A percentile compares a stretch with the other conserved stretches of the same genome.
phyloP scores from a whole-genome alignment of 371 early-diverging fungal genomes.

The Circinella umbellata region DNA sequence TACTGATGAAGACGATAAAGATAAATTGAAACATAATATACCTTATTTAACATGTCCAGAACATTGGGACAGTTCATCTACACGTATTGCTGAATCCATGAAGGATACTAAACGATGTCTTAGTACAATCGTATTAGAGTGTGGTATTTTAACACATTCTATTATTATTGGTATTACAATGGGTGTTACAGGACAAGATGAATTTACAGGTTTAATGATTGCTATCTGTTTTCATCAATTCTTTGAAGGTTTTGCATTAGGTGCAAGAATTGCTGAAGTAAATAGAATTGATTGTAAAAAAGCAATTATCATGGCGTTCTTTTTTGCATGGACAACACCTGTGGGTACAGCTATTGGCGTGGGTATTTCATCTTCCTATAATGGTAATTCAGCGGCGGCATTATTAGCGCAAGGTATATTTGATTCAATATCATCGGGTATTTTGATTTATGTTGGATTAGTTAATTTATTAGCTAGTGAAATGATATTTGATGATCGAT shows the following conservation, averaged over 20 bases:
- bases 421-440: slow-evolving; percentile 65
- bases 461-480: slow-evolving; percentile 77
- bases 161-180: slow-evolving; percentile 83
- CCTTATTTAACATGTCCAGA: background rate
- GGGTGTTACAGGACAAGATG: slow-evolving; percentile 24
- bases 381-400: slow-evolving; percentile 44
- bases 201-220: slow-evolving; percentile 59
- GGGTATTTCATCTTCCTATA: slow-evolving; percentile 63
- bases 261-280: slow-evolving; percentile 74
- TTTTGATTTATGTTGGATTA: slow-evolving; percentile 78
- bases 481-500: slow-evolving; percentile 61
- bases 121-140: slow-evolving; percentile 56
- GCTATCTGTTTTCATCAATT: slow-evolving; percentile 85
- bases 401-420: slow-evolving; percentile 32
- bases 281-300: slow-evolving; percentile 51
- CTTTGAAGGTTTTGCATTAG: slow-evolving; percentile 71
- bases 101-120: slow-evolving; percentile 19
- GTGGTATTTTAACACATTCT: slow-evolving; percentile 83
- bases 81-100: background rate
- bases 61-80: background rate
- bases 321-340: slow-evolving; percentile 70
- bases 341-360: slow-evolving; percentile 81
- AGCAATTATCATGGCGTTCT: slow-evolving; percentile 44
- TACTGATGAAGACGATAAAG: background rate
- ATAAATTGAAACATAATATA: background rate